These are phyloP conservation scores for Rhizopogon vesiculosus DNA, from an alignment of 768 basidiomycete genomes.

Conservation along the genomic window DNA sequence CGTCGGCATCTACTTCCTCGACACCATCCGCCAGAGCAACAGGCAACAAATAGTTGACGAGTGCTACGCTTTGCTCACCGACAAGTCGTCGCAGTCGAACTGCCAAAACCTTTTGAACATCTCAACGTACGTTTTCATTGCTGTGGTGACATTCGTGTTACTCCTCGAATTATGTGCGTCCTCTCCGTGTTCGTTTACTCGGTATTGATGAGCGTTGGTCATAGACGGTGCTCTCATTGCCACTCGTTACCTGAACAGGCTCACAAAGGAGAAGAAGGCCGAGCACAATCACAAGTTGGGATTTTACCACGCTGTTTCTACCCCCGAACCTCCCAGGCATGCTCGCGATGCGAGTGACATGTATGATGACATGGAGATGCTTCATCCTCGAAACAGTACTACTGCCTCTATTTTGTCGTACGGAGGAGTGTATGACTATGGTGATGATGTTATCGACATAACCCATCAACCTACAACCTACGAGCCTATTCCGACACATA, in stretches of 20 bases:
- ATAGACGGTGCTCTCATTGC: slow-evolving; percentile 51
- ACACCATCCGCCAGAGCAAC: slow-evolving; percentile 41
- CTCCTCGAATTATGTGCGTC: slow-evolving; percentile 54
- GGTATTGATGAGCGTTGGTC: slow-evolving; percentile 3
- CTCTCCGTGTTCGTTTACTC: background rate
- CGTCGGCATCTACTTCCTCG: slow-evolving; percentile 48
- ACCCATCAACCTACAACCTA: slow-evolving; percentile 10
- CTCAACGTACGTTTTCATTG: slow-evolving; percentile 42
- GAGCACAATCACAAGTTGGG: slow-evolving; percentile 29
- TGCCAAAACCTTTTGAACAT: slow-evolving; percentile 40
- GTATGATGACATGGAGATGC: slow-evolving; percentile 24
- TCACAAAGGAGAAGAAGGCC: slow-evolving; percentile 45
- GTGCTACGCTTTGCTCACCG: slow-evolving; percentile 42
- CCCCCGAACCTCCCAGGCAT: slow-evolving; percentile 12
- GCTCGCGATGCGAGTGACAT: slow-evolving; percentile 15
- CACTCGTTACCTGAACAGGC: slow-evolving; percentile 48
- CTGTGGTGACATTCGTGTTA: slow-evolving; percentile 39
- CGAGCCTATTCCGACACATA: slow-evolving; percentile 10
- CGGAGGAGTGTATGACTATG: slow-evolving; percentile 7
- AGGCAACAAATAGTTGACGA: slow-evolving; percentile 35
- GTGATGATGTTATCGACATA: slow-evolving; percentile 20
- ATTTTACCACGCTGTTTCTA: slow-evolving; percentile 25
- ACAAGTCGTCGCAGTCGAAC: slow-evolving; percentile 36
- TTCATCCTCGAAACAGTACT: slow-evolving; percentile 10
- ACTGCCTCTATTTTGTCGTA: background rate